Evolutionary conservation across 1,139 yeast genomes (phyloP).

Genomic region (Kodamaea anthophila): DNA sequence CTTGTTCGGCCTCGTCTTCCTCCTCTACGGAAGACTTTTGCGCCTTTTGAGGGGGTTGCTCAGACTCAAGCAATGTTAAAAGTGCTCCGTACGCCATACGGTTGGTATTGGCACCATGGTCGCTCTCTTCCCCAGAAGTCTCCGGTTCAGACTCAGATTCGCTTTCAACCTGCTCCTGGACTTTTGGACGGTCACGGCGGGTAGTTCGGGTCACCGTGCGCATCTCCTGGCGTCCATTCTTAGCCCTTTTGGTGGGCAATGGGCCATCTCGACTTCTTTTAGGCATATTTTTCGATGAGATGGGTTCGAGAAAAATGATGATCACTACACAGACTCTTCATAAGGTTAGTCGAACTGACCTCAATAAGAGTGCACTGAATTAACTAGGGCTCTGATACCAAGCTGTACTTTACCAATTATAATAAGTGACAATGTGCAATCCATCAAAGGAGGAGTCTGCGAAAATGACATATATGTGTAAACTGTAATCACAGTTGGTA

Average conservation of each 20-base stretch:
- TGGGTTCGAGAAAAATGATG: too few relatives aligned
- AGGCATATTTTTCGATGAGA: too few relatives aligned
- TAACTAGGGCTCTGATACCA: too few relatives aligned
- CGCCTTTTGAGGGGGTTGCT: conserved; percentile 27
- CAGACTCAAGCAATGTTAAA: conserved; percentile 59
- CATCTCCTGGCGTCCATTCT: conserved; percentile 54
- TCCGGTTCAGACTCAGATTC: conserved; percentile 10
- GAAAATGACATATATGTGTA: too few relatives aligned
- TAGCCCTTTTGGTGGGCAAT: not conserved
- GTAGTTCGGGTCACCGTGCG: conserved; percentile 55
- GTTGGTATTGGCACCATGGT: conserved; percentile 17
- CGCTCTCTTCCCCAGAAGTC: conserved; percentile 10
- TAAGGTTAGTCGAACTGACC: too few relatives aligned
- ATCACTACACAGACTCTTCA: too few relatives aligned
- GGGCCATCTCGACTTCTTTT: too few relatives aligned
- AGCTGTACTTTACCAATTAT: too few relatives aligned
- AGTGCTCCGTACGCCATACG: conserved; percentile 70
- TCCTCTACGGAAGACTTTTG: conserved; percentile 8
- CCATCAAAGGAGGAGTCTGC: too few relatives aligned
- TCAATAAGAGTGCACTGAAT: too few relatives aligned
- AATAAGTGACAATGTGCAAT: too few relatives aligned
- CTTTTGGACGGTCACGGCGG: conserved; percentile 21
- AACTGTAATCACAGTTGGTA: too few relatives aligned
- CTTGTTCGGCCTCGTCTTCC: conserved; percentile 10
- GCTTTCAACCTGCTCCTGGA: conserved; percentile 14